Evolutionary conservation across 495 filamentous ascomycete species (phyloP).

Genomic region (Penicillium canescens): DNA sequence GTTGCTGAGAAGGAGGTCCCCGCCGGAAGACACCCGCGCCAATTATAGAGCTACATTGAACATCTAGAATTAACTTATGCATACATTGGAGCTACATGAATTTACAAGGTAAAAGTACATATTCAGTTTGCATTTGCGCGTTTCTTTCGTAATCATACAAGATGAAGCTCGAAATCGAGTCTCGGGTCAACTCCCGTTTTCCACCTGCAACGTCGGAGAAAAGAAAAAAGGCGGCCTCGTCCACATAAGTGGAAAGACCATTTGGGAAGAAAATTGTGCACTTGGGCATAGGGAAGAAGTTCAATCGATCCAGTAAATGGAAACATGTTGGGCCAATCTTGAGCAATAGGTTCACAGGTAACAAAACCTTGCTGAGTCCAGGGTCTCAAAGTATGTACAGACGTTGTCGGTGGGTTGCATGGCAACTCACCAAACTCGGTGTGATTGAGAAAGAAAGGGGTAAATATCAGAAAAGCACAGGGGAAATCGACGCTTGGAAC

Average conservation of each 20-base stretch:
- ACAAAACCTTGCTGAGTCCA: constrained; percentile 7
- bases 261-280: constrained; percentile 8
- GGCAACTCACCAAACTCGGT: background rate
- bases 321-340: constrained; percentile 6
- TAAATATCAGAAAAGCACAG: constrained; percentile 1
- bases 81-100: background rate
- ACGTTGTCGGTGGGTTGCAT: background rate
- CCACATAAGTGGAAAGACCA: background rate
- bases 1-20: constrained; percentile 20
- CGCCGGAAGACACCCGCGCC: constrained; percentile 14
- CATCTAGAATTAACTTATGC: too few relatives aligned
- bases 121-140: constrained; percentile 36
- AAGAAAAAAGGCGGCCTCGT: constrained; percentile 6
- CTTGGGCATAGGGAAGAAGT: constrained; percentile 8
- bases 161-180: constrained; percentile 24
- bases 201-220: constrained; percentile 10
- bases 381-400: constrained; percentile 18
- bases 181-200: constrained; percentile 18
- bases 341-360: constrained; percentile 1
- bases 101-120: constrained; percentile 13
- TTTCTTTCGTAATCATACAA: constrained; percentile 52
- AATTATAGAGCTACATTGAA: background rate
- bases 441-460: constrained; percentile 3
- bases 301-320: constrained; percentile 16
- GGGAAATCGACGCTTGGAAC: constrained; percentile 26